Evolutionary conservation across 2,329 filamentous ascomycete species (phyloP).

Genomic region (Nannizzia gypsea): DNA sequence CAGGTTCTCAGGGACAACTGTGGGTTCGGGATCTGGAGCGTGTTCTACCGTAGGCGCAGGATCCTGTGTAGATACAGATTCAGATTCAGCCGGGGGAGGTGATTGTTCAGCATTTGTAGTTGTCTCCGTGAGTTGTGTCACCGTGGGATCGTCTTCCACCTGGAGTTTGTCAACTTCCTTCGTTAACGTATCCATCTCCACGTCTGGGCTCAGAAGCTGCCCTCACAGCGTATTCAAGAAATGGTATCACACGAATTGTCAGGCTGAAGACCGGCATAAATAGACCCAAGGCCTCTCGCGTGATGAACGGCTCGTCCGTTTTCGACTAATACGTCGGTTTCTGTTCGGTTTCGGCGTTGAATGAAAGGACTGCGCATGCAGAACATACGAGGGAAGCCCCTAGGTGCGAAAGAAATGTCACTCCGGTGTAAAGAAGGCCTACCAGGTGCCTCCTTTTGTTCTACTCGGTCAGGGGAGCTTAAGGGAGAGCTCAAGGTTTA

Average conservation of each 20-base stretch:
- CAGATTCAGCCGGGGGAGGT: background rate
- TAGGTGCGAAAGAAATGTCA: background rate
- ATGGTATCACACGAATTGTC: background rate
- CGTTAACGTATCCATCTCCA: slow-evolving; percentile 12
- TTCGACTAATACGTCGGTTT: background rate
- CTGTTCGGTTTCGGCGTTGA: background rate
- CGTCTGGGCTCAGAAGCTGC: background rate
- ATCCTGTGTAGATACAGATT: background rate
- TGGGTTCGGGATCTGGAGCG: background rate
- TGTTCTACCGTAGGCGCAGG: background rate
- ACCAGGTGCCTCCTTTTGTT: background rate
- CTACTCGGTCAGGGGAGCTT: background rate
- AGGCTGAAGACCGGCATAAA: background rate
- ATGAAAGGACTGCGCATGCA: background rate
- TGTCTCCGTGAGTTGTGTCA: background rate
- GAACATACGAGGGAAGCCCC: background rate
- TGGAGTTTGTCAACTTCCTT: slow-evolving; percentile 10
- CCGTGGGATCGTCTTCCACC: slow-evolving; percentile 9
- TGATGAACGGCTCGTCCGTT: background rate
- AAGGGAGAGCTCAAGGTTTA: background rate
- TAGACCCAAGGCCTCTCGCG: background rate
- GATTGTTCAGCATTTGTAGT: background rate
- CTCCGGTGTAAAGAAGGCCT: background rate
- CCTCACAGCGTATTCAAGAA: background rate
- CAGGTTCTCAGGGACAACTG: background rate